Percentiles rank a stretch among this genome's conserved stretches.
Conservation (phyloP, 306 rosid genomes). For the Trifolium dubium region DNA sequence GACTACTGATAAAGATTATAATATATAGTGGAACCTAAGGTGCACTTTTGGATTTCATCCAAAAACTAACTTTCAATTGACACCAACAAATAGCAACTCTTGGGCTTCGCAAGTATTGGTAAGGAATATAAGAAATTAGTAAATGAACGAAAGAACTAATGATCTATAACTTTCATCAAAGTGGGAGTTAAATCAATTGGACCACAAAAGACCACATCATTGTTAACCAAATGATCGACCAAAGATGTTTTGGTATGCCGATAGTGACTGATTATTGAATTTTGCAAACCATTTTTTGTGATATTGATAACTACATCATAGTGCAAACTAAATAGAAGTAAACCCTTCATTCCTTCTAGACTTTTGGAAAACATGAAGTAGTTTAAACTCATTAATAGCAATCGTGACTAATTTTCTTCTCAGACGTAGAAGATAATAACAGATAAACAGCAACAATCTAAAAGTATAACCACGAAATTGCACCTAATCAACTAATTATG, state of each 20-base stretch:
- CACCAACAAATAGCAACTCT: conserved; percentile 21
- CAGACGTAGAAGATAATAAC: conserved; percentile 14
- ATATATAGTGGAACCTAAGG: not conserved
- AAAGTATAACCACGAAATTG: conserved; percentile 17
- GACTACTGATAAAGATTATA: not conserved
- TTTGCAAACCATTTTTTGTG: not conserved
- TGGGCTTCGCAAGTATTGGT: conserved; percentile 22
- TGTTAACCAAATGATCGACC: conserved; percentile 27
- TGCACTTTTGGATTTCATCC: conserved; percentile 35
- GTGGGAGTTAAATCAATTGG: conserved; percentile 10
- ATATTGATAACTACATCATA: conserved; percentile 29
- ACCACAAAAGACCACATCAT: not conserved
- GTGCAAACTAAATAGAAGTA: conserved; percentile 21
- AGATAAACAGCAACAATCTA: conserved; percentile 25
- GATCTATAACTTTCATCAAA: conserved; percentile 18
- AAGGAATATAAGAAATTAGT: conserved; percentile 18
- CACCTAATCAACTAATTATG: conserved; percentile 8
- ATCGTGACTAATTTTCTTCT: conserved; percentile 10
- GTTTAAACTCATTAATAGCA: not conserved
- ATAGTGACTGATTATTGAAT: conserved; percentile 9
- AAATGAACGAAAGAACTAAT: conserved; percentile 23
- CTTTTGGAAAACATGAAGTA: conserved; percentile 9
- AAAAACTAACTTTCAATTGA: conserved; percentile 32
- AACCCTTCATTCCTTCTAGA: conserved; percentile 4
- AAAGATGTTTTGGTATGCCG: conserved; percentile 20